Evolutionary conservation across 179 eudicot species (phyloP).

Genomic region (Sideroxylon spinosum): DNA sequence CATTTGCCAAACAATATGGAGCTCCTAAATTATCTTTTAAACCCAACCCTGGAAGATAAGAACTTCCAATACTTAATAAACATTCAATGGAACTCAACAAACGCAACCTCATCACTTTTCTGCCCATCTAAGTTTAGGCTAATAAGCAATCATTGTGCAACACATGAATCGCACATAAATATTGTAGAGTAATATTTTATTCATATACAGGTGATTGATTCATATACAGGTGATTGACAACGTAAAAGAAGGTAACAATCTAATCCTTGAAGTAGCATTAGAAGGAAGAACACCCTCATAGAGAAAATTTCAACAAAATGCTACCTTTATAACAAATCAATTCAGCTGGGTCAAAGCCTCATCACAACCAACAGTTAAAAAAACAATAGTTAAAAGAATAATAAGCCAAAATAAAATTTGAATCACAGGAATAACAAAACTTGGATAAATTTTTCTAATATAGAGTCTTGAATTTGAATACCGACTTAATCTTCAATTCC

Average conservation of each 20-base stretch:
- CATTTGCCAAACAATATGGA: no score
- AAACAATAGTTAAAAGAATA: no score
- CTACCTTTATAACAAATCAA: neutral
- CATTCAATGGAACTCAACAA: no score
- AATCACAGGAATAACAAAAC: neutral
- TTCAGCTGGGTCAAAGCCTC: neutral
- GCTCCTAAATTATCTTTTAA: no score
- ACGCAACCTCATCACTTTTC: no score
- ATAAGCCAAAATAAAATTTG: no score
- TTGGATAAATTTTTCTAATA: neutral
- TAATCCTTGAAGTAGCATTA: neutral
- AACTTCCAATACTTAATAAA: no score
- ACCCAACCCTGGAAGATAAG: no score
- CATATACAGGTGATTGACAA: neutral
- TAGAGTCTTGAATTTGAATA: neutral
- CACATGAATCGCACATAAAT: neutral
- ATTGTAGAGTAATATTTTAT: neutral
- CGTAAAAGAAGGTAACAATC: neutral
- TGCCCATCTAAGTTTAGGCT: no score
- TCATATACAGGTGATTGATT: neutral
- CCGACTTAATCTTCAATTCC: neutral
- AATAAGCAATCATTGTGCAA: no score
- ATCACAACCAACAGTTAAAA: neutral
- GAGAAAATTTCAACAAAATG: neutral
- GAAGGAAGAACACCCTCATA: neutral